Conservation (phyloP, 169 alveolate species). For the Prorocentrum cordatum region DNA sequence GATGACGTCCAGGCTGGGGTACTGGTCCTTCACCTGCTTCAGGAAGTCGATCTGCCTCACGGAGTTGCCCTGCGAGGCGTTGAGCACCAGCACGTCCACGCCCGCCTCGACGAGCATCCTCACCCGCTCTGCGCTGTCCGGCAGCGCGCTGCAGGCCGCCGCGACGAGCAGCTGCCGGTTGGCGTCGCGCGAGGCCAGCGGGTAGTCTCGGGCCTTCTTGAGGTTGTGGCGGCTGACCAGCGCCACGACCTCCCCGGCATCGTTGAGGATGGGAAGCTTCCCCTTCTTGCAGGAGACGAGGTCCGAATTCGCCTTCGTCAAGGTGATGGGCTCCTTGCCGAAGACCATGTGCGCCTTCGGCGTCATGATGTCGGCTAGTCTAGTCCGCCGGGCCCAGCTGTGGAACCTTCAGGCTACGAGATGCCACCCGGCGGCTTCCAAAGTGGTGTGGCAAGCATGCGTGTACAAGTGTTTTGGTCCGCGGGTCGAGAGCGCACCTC, state of each 20-base stretch:
- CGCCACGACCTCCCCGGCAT: constrained; percentile 81
- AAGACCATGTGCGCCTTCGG: constrained; percentile 77
- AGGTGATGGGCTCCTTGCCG: constrained; percentile 77
- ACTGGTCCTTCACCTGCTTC: constrained; percentile 25
- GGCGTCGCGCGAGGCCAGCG: constrained; percentile 80
- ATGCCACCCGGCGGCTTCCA: no score
- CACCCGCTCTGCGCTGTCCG: background rate
- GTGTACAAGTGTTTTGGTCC: no score
- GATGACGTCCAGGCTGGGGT: constrained; percentile 23
- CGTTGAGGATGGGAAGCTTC: constrained; percentile 85
- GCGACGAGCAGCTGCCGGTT: constrained; percentile 85
- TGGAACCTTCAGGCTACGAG: no score
- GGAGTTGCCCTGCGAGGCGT: constrained; percentile 78
- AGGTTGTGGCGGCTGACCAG: constrained; percentile 82
- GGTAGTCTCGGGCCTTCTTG: constrained; percentile 79
- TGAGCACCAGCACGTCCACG: constrained; percentile 81
- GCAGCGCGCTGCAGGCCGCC: constrained; percentile 76
- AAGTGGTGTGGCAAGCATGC: no score
- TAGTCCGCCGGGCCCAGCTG: no score
- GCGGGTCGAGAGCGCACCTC: no score
- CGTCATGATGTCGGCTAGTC: constrained; percentile 79
- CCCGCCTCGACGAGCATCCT: constrained; percentile 73
- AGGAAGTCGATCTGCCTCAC: background rate
- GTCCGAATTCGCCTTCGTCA: constrained; percentile 79
- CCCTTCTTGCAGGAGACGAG: constrained; percentile 70